These are phyloP conservation scores for Clavispora fructus DNA, from an alignment of 805 yeast genomes.

Conservation along the genomic window DNA sequence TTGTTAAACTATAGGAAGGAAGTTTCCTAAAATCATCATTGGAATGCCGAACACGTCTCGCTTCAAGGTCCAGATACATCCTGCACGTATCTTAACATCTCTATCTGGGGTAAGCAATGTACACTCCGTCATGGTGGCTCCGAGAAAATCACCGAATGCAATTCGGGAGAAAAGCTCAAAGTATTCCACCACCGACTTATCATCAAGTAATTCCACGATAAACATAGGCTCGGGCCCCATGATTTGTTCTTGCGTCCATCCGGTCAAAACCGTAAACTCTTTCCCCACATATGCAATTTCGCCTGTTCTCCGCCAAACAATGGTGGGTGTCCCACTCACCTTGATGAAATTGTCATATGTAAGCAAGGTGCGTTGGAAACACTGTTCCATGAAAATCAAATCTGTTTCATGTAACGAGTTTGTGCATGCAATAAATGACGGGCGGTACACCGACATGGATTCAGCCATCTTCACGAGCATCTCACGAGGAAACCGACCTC, in stretches of 20 bases:
- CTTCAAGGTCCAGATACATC: conserved; percentile 88
- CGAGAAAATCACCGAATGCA: conserved; percentile 87
- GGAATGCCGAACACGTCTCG: conserved; percentile 96
- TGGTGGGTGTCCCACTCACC: conserved; percentile 87
- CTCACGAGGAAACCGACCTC: conserved; percentile 61
- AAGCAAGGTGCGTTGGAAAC: conserved; percentile 85
- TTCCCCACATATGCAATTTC: conserved; percentile 94
- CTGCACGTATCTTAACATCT: conserved; percentile 58
- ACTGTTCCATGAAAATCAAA: conserved; percentile 90
- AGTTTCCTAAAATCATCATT: conserved; percentile 93
- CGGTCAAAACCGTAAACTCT: conserved; percentile 85
- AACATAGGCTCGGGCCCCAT: conserved; percentile 60
- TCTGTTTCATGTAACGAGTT: conserved; percentile 86
- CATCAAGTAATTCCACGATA: conserved; percentile 82
- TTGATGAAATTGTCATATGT: conserved; percentile 84
- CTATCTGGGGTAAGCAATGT: conserved; percentile 59
- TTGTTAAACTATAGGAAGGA: conserved; percentile 62
- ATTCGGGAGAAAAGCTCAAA: conserved; percentile 79
- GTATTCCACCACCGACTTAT: conserved; percentile 78
- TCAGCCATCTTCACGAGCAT: conserved; percentile 79
- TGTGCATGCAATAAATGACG: conserved; percentile 89
- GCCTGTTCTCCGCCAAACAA: conserved; percentile 94
- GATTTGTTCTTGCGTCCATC: conserved; percentile 76
- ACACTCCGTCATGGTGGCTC: conserved; percentile 82
- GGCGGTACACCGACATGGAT: conserved; percentile 85